Conservation (phyloP, 352 stramenopile genomes). For the Globisporangium abappressorium region DNA sequence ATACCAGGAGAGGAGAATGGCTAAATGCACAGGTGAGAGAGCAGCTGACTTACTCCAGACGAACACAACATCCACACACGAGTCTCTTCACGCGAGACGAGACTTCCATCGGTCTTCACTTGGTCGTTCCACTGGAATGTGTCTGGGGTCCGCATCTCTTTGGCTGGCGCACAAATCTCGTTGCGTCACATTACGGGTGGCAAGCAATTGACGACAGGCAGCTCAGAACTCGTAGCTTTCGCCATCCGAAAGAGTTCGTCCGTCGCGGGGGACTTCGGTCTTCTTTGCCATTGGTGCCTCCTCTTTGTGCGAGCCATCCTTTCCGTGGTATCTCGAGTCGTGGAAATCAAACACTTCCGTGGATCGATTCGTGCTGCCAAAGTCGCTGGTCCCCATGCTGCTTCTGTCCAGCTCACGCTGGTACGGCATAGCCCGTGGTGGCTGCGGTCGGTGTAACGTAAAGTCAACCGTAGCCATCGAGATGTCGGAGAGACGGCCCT, state of each 20-base stretch:
- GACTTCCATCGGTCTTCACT: conserved; percentile 6
- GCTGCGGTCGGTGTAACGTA: conserved; percentile 20
- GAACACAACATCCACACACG: conserved; percentile 6
- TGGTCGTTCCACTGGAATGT: conserved; percentile 2
- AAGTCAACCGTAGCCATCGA: conserved; percentile 23
- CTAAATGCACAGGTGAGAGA: background rate
- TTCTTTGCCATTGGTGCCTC: conserved; percentile 3
- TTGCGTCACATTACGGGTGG: background rate
- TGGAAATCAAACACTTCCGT: conserved; percentile 48
- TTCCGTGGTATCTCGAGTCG: conserved; percentile 17
- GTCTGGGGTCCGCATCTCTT: background rate
- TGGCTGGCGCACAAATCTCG: background rate
- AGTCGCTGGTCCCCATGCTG: conserved; percentile 17
- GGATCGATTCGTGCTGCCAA: conserved; percentile 28
- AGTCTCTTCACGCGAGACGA: conserved; percentile 2
- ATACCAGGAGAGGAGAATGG: background rate
- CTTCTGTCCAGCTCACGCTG: conserved; percentile 12
- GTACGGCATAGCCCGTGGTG: conserved; percentile 14
- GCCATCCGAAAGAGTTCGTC: conserved; percentile 50
- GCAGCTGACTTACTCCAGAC: background rate
- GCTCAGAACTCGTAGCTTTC: conserved; percentile 78
- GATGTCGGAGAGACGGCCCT: conserved; percentile 20
- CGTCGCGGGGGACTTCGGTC: conserved; percentile 18
- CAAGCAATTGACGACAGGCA: background rate
- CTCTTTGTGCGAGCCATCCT: conserved; percentile 22